Evolutionary conservation across 345 rosid species (phyloP).

Genomic region (Citrus unshiu): DNA sequence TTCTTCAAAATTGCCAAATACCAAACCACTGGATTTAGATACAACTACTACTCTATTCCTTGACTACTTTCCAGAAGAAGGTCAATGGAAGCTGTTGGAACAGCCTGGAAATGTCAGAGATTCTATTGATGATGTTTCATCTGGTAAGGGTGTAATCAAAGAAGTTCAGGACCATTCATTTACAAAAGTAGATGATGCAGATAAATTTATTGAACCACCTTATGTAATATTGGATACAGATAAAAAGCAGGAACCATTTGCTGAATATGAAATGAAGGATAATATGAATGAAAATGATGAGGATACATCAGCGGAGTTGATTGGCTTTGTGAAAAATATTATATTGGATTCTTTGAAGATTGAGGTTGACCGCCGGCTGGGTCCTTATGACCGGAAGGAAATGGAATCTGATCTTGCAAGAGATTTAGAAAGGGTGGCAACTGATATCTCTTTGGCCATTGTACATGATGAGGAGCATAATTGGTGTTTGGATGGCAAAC

Average conservation of each 20-base stretch:
- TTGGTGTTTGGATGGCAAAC: constrained; percentile 38
- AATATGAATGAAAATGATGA: constrained; percentile 25
- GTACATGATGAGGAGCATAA: constrained; percentile 29
- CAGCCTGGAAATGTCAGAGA: constrained; percentile 43
- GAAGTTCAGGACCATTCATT: constrained; percentile 24
- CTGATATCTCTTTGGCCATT: constrained; percentile 58
- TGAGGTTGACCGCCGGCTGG: constrained; percentile 69
- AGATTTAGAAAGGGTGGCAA: constrained; percentile 70
- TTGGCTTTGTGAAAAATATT: constrained; percentile 53
- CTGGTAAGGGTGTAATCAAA: constrained; percentile 22
- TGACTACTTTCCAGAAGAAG: constrained; percentile 90
- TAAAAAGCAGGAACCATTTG: constrained; percentile 36
- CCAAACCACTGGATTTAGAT: constrained; percentile 61
- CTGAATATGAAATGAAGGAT: constrained; percentile 27
- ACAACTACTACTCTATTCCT: constrained; percentile 70
- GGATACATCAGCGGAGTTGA: constrained; percentile 38
- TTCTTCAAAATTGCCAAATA: constrained; percentile 40
- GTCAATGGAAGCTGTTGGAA: constrained; percentile 84
- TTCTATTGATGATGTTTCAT: constrained; percentile 26
- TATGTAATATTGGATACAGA: constrained; percentile 61
- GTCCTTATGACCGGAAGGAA: constrained; percentile 53
- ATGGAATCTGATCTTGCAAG: constrained; percentile 47
- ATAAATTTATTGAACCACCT: constrained; percentile 58
- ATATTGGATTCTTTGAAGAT: constrained; percentile 61
- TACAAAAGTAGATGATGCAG: constrained; percentile 23